These are phyloP conservation scores for Centaurea solstitialis DNA, from an alignment of 129 eudicot genomes.

Conservation along the genomic window DNA sequence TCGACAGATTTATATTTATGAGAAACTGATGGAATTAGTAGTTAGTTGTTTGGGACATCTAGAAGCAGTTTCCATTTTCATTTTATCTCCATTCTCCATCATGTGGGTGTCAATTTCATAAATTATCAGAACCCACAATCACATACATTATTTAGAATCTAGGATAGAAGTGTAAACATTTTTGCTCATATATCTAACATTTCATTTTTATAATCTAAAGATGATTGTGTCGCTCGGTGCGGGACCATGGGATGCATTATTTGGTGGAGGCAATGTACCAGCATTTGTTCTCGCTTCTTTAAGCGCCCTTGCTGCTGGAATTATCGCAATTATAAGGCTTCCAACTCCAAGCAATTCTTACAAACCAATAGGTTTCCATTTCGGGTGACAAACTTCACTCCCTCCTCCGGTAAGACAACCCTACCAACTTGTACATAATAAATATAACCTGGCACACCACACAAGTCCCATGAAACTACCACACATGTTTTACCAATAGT, in stretches of 20 bases:
- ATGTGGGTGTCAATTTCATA: not conserved
- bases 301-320: constrained; percentile 78
- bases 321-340: constrained; percentile 67
- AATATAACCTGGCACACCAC: constrained; percentile 12
- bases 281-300: constrained; percentile 92
- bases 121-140: not conserved
- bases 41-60: not conserved
- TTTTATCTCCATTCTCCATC: not conserved
- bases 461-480: constrained; percentile 4
- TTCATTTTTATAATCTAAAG: constrained; percentile 34
- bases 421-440: constrained; percentile 17
- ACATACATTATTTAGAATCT: not conserved
- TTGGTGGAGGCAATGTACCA: constrained; percentile 96
- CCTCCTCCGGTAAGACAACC: constrained; percentile 8
- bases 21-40: not conserved
- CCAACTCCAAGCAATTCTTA: constrained; percentile 67
- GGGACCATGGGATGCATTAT: constrained; percentile 98
- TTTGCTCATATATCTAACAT: not conserved
- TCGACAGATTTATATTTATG: not conserved
- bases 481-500: constrained; percentile 20
- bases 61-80: not conserved
- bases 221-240: constrained; percentile 98
- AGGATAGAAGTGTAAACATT: not conserved
- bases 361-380: constrained; percentile 69
- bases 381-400: constrained; percentile 48